Percentiles rank a stretch among this genome's conserved stretches.
These are phyloP conservation scores for Pythium aphanidermatum DNA, from an alignment of 352 stramenopile genomes.

Conservation along the genomic window DNA sequence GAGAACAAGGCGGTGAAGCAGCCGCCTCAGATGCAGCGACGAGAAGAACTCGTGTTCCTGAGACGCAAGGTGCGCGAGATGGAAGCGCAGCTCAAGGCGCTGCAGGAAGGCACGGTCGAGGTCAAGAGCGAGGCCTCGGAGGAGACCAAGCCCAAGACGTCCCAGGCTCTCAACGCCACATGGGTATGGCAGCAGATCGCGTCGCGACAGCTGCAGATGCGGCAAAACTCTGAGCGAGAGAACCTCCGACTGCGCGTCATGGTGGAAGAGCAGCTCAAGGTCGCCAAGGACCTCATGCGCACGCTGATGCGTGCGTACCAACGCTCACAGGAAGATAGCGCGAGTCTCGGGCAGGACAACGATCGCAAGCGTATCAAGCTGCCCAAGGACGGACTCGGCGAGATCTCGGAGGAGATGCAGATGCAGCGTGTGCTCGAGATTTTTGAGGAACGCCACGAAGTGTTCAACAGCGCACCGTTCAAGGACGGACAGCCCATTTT, in stretches of 20 bases:
- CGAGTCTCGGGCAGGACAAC: not conserved
- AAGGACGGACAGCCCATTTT: conserved; percentile 2
- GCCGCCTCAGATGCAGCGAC: conserved; percentile 2
- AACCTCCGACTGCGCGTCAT: conserved; percentile 12
- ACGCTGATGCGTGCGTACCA: conserved; percentile 10
- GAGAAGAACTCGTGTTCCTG: conserved; percentile 9
- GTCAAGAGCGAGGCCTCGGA: not conserved
- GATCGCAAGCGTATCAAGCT: conserved; percentile 10
- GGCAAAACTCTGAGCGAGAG: conserved; percentile 6
- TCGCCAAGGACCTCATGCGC: conserved; percentile 16
- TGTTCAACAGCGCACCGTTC: conserved; percentile 1
- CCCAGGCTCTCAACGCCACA: not conserved
- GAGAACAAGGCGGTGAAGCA: not conserved
- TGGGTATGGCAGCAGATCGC: conserved; percentile 18
- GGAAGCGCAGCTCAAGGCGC: not conserved
- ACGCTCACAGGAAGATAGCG: not conserved
- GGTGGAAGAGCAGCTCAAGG: conserved; percentile 10
- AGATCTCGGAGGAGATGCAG: conserved; percentile 2
- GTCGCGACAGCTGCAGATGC: conserved; percentile 8
- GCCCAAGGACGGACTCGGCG: not conserved
- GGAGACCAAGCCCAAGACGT: not conserved
- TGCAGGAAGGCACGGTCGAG: conserved; percentile 1
- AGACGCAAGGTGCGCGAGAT: conserved; percentile 10
- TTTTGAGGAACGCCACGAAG: not conserved
- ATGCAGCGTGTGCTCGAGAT: conserved; percentile 4